phyloP scores from a whole-genome alignment of 1,284 basidiomycete species.

The Marasmius oreades region DNA sequence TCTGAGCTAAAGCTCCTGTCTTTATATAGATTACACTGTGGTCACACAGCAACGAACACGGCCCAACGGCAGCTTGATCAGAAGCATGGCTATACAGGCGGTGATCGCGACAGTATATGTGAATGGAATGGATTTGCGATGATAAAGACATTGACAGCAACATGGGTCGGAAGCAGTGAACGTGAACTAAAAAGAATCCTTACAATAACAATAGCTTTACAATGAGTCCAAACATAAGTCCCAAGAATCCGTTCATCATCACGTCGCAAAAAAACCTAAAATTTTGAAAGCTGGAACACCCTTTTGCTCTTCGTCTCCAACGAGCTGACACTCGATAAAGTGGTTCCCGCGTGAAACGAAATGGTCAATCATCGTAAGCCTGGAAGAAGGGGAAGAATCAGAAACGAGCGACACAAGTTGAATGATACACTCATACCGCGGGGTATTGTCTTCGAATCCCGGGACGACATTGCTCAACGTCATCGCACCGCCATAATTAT shows the following conservation, averaged over 20 bases:
- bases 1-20: too few species aligned
- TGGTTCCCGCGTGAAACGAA: constrained; percentile 76
- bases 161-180: too few species aligned
- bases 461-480: constrained; percentile 57
- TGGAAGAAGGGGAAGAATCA: constrained; percentile 29
- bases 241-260: constrained; percentile 1
- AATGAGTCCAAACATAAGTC: background rate
- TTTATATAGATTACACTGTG: too few species aligned
- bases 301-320: constrained; percentile 73
- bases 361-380: constrained; percentile 77
- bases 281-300: constrained; percentile 78
- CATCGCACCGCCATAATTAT: constrained; percentile 64
- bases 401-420: constrained; percentile 5
- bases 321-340: constrained; percentile 79
- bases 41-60: too few species aligned
- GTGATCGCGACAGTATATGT: too few species aligned
- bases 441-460: constrained; percentile 42
- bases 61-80: too few species aligned
- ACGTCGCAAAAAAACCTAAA: constrained; percentile 78
- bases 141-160: too few species aligned
- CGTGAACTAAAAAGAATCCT: too few species aligned
- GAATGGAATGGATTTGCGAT: too few species aligned
- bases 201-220: background rate
- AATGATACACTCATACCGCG: constrained; percentile 46
- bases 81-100: too few species aligned